These are phyloP conservation scores for Oehlia diaphana DNA, from an alignment of 192 early-diverging fungal species.

Conservation along the genomic window DNA sequence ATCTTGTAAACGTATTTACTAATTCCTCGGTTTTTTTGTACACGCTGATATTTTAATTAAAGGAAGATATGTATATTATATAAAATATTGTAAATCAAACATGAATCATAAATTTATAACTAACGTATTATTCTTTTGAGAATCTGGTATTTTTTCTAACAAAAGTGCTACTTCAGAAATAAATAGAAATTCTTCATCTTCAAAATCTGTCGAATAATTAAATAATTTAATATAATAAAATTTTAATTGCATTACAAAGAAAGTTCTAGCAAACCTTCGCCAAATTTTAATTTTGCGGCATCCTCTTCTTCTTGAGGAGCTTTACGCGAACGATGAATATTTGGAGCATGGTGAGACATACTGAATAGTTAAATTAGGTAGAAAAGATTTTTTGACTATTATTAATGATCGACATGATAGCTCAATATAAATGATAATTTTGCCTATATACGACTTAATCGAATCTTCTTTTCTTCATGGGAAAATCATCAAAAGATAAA, in stretches of 20 bases:
- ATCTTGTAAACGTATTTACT: constrained; percentile 19
- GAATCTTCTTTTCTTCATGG: constrained; percentile 40
- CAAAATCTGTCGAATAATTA: constrained; percentile 10
- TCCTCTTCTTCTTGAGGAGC: constrained; percentile 26
- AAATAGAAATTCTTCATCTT: constrained; percentile 21
- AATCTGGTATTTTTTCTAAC: background rate
- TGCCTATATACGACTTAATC: too few relatives aligned
- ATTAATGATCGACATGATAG: too few relatives aligned
- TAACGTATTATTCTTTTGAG: constrained; percentile 17
- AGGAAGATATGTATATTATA: background rate
- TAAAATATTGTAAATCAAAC: background rate
- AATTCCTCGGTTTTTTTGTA: constrained; percentile 24
- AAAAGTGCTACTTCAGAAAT: constrained; percentile 22
- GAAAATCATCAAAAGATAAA: constrained; percentile 90
- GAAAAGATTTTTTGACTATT: background rate
- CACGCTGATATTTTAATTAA: background rate
- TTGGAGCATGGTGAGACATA: constrained; percentile 4
- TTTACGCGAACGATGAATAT: constrained; percentile 5
- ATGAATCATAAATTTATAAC: background rate
- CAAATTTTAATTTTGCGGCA: constrained; percentile 26
- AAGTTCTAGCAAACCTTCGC: constrained; percentile 17
- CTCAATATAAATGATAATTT: too few relatives aligned
- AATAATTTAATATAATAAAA: too few relatives aligned
- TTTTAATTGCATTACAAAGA: too few relatives aligned
- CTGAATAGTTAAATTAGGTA: background rate